Evolutionary conservation across 2,329 filamentous ascomycete species (phyloP), one percentile per base, ranked within the genome.

Genomic region (Monilinia laxa): DNA sequence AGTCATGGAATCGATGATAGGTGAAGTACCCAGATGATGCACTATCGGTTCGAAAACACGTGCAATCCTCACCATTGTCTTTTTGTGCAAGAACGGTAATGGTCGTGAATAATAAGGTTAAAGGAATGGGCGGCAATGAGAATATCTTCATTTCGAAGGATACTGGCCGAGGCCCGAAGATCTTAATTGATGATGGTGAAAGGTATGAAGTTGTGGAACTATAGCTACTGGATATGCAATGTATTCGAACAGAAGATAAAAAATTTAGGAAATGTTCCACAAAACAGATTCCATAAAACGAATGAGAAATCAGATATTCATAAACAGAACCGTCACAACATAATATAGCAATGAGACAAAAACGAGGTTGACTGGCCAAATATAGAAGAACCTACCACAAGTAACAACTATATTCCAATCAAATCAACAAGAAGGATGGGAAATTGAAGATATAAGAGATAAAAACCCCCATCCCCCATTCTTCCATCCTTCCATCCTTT

Each of bases 1-100:
- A 75, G 60, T 75, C 74, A 52, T 72, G 70, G 60, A 75, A 75
- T n/a, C 72, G 68, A 40, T 75, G 73, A 54, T 70, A 71, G 31
- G 68, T 69, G 62, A 74, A 75, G 58, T 75, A 74, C 28, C 70
- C 71, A n/a, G 63, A 62, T 2, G 74, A 73, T 1, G 72, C 67
- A 35, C 67, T 70, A 65, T 73, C 73, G 6, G 74, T 75, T 25
- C 63, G 70, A 47, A 74, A 75, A 58, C 74, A 75, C 20, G 69
- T 68, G 58, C 73, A 75, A 49, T 69, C 71, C 31, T 71, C 65
- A 10, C 66, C 73, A 55, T 73, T 74, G 31, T 74, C 71, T 23
- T 64, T 74, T 53, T 74, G 70, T 62, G 73, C 72, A 1, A 49
- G 28, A 1, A 69, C 62, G 16, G 68, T 53, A 3, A 58, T 14